These are phyloP conservation scores for Vanilla planifolia DNA, from an alignment of 106 monocot genomes.

Conservation along the genomic window DNA sequence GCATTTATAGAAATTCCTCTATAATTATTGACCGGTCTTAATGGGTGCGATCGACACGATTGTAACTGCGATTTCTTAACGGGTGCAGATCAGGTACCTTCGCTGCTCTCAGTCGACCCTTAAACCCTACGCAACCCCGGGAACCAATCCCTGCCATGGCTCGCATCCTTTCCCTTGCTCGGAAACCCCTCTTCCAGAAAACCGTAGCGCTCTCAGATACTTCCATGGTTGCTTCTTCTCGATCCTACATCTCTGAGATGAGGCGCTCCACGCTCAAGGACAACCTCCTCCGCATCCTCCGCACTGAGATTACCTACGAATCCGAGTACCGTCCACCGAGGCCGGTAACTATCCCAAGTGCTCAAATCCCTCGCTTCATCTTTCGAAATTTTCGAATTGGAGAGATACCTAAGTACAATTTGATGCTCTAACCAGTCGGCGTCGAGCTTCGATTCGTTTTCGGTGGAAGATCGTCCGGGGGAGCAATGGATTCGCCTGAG, in stretches of 20 bases:
- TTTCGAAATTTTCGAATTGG: background rate
- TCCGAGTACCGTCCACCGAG: conserved; percentile 25
- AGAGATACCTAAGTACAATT: background rate
- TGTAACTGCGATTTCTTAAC: no score
- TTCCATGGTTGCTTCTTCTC: background rate
- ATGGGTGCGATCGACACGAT: no score
- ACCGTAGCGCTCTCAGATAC: conserved; percentile 1
- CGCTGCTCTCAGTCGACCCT: no score
- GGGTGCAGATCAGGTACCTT: no score
- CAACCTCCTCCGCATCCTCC: conserved; percentile 70
- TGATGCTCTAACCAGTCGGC: conserved; percentile 8
- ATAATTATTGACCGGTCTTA: no score
- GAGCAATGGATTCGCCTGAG: conserved; percentile 58
- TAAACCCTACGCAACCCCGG: background rate
- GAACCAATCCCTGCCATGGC: conserved; percentile 10
- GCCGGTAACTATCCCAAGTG: background rate
- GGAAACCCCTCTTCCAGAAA: conserved; percentile 12
- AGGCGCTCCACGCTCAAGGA: conserved; percentile 59
- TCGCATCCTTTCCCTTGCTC: conserved; percentile 17
- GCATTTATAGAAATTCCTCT: no score
- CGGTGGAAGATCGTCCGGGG: conserved; percentile 56
- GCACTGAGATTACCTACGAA: conserved; percentile 55
- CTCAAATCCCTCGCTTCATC: background rate
- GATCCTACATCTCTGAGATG: conserved; percentile 52
- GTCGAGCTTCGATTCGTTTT: conserved; percentile 35